phyloP scores from a whole-genome alignment of 2,329 filamentous ascomycete genomes.

The Ploettnerulaceae sp. region DNA sequence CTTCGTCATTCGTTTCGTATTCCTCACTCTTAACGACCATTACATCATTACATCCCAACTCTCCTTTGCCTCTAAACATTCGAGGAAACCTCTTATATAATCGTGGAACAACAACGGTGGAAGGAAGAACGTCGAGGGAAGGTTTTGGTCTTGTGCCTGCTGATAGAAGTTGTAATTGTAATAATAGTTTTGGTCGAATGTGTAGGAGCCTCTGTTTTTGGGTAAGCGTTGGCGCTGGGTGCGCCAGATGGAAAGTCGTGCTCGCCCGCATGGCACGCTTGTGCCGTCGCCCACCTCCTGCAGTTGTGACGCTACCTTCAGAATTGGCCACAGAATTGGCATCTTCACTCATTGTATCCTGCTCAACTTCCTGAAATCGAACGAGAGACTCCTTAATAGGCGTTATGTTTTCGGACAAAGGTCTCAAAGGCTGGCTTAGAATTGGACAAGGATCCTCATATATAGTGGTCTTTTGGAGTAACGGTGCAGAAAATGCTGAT shows the following conservation, averaged over 20 bases:
- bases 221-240: conserved; percentile 56
- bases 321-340: conserved; percentile 31
- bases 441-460: conserved; percentile 22
- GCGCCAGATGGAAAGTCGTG: conserved; percentile 62
- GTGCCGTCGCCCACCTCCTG: conserved; percentile 33
- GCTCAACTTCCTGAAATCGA: conserved; percentile 28
- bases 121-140: conserved; percentile 68
- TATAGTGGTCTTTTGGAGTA: conserved; percentile 22
- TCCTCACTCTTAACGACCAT: conserved; percentile 67
- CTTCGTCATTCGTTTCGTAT: conserved; percentile 49
- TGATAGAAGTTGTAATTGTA: conserved; percentile 67
- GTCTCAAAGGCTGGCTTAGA: conserved; percentile 20
- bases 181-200: conserved; percentile 61
- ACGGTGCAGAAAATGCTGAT: conserved; percentile 31
- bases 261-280: conserved; percentile 49
- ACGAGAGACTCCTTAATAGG: conserved; percentile 24
- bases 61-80: conserved; percentile 58
- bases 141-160: conserved; percentile 58
- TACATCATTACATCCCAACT: conserved; percentile 63
- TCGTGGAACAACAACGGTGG: conserved; percentile 56
- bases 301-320: conserved; percentile 26
- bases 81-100: conserved; percentile 58
- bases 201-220: conserved; percentile 55
- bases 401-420: conserved; percentile 27
- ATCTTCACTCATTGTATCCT: conserved; percentile 33